Percentiles rank a stretch among this genome's conserved stretches.
phyloP scores from a whole-genome alignment of 1,139 yeast species.

The Hanseniaspora uvarum region DNA sequence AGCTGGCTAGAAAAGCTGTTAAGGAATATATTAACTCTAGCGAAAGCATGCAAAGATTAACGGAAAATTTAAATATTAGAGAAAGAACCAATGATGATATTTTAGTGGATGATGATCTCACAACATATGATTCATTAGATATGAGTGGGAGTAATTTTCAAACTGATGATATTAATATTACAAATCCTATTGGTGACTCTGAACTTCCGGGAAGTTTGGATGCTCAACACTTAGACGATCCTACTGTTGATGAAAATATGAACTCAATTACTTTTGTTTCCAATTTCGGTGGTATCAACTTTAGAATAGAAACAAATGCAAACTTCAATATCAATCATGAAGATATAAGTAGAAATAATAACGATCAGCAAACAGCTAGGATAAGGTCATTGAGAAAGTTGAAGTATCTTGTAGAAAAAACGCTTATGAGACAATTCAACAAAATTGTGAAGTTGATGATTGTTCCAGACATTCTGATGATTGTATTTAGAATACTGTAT shows the following conservation, averaged over 20 bases:
- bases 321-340: constrained; percentile 9
- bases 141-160: neutral
- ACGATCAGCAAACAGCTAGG: constrained; percentile 1
- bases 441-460: constrained; percentile 22
- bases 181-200: constrained; percentile 2
- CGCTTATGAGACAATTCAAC: constrained; percentile 14
- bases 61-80: neutral
- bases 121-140: neutral
- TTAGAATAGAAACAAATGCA: constrained; percentile 15
- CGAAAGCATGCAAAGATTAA: neutral
- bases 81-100: neutral
- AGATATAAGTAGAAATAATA: neutral
- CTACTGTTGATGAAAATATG: neutral
- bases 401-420: constrained; percentile 1
- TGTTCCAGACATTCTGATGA: constrained; percentile 23
- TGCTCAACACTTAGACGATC: neutral
- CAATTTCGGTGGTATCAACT: constrained; percentile 15
- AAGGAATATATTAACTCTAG: neutral
- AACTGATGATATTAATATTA: neutral
- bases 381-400: neutral
- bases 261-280: constrained; percentile 9
- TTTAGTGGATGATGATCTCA: neutral
- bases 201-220: constrained; percentile 7
- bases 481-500: constrained; percentile 23
- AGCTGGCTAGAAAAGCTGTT: constrained; percentile 11